Evolutionary conservation across 2,329 filamentous ascomycete genomes (phyloP), one percentile per base, ranked within the genome.

Genomic region (Cladorrhinum sp.): DNA sequence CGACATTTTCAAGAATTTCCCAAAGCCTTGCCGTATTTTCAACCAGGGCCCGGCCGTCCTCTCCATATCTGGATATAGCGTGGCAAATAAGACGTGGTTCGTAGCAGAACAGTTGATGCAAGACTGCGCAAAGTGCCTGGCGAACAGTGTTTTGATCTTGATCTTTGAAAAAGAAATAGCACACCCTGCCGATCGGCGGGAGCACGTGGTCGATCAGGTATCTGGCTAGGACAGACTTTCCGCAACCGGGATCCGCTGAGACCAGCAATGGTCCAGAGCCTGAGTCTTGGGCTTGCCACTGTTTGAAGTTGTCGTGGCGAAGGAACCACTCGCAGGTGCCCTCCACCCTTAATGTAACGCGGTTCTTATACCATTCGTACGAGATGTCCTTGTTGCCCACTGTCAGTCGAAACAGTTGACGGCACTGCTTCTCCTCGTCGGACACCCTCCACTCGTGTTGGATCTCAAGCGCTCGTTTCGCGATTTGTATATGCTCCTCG

Each of bases 161-260:
- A 45, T 72, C 69, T 50, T 74, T 72, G 63, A 74, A 76, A 58
- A 75, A 75, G 65, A 73, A 74, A 54, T 74, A 69, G 55, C 71
- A 74, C 32, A 72, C 61, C 2, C 57, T 71, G 7, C 55, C 49
- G n/a, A 50, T 69, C 16, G 61, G 62, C 1, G 62, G 65, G 2
- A 73, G 64, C 0, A 60, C 22, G 41, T 72, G 65, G 38, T 75
- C 72, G 12, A 76, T 62, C 4, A 76, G 55, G 8, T 64, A 16
- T 13, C 55, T 63, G 9, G 70, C 63, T 3, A 73, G 60, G 20
- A 73, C 70, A 0, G 73, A 76, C 58, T 75, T 75, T 2, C 73
- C 72, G 58, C 71, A 73, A 1, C 72, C 71, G 5, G 71, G 72
- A 9, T 67, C 69, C 4, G 72, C 72, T 5, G 70, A 70, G 2